phyloP scores from a whole-genome alignment of 2,329 filamentous ascomycete species.

The Fusarium brachygibbosum region DNA sequence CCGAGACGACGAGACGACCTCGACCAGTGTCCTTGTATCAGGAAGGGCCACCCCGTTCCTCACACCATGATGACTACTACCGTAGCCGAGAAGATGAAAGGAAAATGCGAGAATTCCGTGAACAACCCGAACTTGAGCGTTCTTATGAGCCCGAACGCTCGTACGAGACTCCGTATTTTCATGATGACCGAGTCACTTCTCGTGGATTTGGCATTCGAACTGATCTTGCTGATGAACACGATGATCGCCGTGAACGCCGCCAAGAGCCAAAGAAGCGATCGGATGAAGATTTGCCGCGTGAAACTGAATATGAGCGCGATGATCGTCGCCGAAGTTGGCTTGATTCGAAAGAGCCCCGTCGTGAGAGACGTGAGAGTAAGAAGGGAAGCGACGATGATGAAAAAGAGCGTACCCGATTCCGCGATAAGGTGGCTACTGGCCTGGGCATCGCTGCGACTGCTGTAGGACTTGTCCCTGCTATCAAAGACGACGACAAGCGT shows the following conservation, averaged over 20 bases:
- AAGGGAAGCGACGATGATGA: slow-evolving; percentile 54
- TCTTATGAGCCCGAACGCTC: slow-evolving; percentile 46
- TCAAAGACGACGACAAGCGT: slow-evolving; percentile 58
- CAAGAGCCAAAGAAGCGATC: slow-evolving; percentile 51
- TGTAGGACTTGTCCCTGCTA: slow-evolving; percentile 58
- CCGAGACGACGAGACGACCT: slow-evolving; percentile 50
- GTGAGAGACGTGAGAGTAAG: slow-evolving; percentile 51
- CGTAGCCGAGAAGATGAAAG: slow-evolving; percentile 64
- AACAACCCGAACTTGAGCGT: slow-evolving; percentile 56
- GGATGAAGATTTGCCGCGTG: slow-evolving; percentile 51
- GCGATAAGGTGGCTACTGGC: slow-evolving; percentile 64
- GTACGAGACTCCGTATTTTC: slow-evolving; percentile 54
- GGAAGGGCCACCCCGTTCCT: slow-evolving; percentile 60
- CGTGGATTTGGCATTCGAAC: slow-evolving; percentile 69
- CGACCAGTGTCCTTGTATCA: slow-evolving; percentile 68
- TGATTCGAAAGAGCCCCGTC: slow-evolving; percentile 47
- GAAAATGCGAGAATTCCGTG: slow-evolving; percentile 58
- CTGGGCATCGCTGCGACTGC: slow-evolving; percentile 64
- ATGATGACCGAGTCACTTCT: slow-evolving; percentile 61
- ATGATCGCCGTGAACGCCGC: slow-evolving; percentile 60
- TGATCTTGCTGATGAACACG: slow-evolving; percentile 54
- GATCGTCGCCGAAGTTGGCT: slow-evolving; percentile 48
- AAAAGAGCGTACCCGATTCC: slow-evolving; percentile 59
- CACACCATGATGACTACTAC: slow-evolving; percentile 64
- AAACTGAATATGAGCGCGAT: slow-evolving; percentile 50